Evolutionary conservation across 2,329 filamentous ascomycete genomes (phyloP).

Genomic region (Aspergillus viridinutans): DNA sequence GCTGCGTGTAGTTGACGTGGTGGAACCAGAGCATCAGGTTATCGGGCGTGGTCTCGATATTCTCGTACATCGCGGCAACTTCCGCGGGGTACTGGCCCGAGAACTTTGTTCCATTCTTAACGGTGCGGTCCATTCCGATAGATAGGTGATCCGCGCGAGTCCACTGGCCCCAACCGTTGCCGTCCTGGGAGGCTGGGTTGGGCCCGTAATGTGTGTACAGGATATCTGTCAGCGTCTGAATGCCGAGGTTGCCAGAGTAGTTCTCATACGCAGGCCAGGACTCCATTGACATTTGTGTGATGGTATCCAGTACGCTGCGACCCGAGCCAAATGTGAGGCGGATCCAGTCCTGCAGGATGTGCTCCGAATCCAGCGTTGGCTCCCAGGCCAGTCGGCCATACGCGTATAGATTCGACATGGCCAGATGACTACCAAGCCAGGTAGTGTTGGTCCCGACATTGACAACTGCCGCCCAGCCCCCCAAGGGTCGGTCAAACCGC

Average conservation of each 20-base stretch:
- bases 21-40: slow-evolving; percentile 70
- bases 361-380: slow-evolving; percentile 46
- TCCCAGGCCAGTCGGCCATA: slow-evolving; percentile 66
- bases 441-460: slow-evolving; percentile 64
- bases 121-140: slow-evolving; percentile 69
- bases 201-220: slow-evolving; percentile 64
- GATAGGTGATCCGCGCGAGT: slow-evolving; percentile 57
- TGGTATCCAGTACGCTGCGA: slow-evolving; percentile 51
- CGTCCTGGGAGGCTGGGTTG: slow-evolving; percentile 62
- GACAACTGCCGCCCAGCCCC: slow-evolving; percentile 63
- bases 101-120: slow-evolving; percentile 62
- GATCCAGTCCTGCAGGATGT: slow-evolving; percentile 62
- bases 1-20: slow-evolving; percentile 64
- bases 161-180: slow-evolving; percentile 69
- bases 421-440: slow-evolving; percentile 66
- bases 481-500: slow-evolving; percentile 53
- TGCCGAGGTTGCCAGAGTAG: slow-evolving; percentile 66
- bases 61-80: slow-evolving; percentile 56
- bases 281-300: slow-evolving; percentile 61
- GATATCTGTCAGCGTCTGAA: slow-evolving; percentile 67
- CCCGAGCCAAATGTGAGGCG: slow-evolving; percentile 61
- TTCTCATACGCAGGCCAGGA: slow-evolving; percentile 70
- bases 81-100: slow-evolving; percentile 63
- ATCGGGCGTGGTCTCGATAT: slow-evolving; percentile 61
- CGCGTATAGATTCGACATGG: slow-evolving; percentile 69